These are phyloP conservation scores for Phlebiopsis gigantea DNA, from an alignment of 768 basidiomycete species.

Conservation along the genomic window DNA sequence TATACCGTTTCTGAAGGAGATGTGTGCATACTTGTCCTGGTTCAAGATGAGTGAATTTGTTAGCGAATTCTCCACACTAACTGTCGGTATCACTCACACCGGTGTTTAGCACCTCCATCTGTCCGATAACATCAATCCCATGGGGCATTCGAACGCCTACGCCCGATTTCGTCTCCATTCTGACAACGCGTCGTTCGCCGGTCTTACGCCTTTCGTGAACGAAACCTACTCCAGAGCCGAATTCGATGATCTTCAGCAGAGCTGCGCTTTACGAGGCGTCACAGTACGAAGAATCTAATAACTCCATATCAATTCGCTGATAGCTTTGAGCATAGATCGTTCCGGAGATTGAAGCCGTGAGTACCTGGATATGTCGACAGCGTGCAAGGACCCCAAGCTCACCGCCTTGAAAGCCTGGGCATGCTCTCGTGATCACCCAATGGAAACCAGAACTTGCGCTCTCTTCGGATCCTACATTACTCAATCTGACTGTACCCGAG, in stretches of 20 bases:
- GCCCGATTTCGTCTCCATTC: conserved; percentile 24
- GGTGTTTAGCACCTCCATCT: conserved; percentile 23
- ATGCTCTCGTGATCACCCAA: conserved; percentile 39
- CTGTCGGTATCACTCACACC: not conserved
- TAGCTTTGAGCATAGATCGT: conserved; percentile 12
- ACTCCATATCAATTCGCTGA: not conserved
- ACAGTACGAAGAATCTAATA: conserved; percentile 10
- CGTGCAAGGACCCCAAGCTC: not conserved
- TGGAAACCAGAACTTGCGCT: conserved; percentile 40
- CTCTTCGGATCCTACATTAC: conserved; percentile 28
- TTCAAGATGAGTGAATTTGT: conserved; percentile 27
- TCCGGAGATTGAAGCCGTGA: conserved; percentile 23
- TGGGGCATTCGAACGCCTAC: conserved; percentile 18
- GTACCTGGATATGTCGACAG: not conserved
- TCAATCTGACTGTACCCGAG: conserved; percentile 36
- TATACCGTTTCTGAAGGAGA: conserved; percentile 19
- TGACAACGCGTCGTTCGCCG: conserved; percentile 18
- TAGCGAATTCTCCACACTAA: not conserved
- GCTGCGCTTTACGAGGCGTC: conserved; percentile 22
- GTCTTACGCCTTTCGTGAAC: conserved; percentile 21
- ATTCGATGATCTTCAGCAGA: conserved; percentile 23
- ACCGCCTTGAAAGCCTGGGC: conserved; percentile 24
- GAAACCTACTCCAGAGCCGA: conserved; percentile 23
- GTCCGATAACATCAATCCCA: conserved; percentile 21
- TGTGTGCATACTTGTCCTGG: conserved; percentile 24